Percentiles rank a stretch among this genome's conserved stretches.
phyloP scores from a whole-genome alignment of 495 filamentous ascomycete genomes.

The Penicillium samsonianum region DNA sequence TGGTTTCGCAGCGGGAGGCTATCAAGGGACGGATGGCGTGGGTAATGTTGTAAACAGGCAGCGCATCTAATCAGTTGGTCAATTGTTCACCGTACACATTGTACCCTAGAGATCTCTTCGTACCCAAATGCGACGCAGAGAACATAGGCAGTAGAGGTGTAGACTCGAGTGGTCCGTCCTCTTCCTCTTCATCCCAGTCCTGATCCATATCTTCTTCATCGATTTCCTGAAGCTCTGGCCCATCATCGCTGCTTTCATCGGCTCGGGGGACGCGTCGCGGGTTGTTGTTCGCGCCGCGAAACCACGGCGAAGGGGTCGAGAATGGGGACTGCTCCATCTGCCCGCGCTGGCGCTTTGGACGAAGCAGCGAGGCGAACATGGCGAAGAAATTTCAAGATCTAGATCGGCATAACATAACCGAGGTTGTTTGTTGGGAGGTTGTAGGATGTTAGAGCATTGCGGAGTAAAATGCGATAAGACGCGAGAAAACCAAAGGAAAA shows the following conservation, averaged over 20 bases:
- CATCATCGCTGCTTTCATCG: conserved; percentile 18
- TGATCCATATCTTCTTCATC: conserved; percentile 40
- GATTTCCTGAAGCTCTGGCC: conserved; percentile 40
- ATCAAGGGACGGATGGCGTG: conserved; percentile 85
- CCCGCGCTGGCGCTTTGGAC: conserved; percentile 41
- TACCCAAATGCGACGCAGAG: conserved; percentile 78
- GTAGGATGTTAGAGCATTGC: conserved; percentile 7
- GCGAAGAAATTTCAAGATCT: conserved; percentile 3
- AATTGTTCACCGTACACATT: conserved; percentile 13
- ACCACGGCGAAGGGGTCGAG: conserved; percentile 45
- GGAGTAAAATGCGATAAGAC: background rate
- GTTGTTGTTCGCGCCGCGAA: conserved; percentile 21
- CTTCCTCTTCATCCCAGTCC: conserved; percentile 48
- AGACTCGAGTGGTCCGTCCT: conserved; percentile 57
- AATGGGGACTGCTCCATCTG: conserved; percentile 50
- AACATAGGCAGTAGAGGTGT: conserved; percentile 78
- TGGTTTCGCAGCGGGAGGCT: conserved; percentile 81
- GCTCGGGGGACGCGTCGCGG: conserved; percentile 12
- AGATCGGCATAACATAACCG: conserved; percentile 21
- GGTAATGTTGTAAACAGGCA: conserved; percentile 88
- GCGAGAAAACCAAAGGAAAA: background rate
- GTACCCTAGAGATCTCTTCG: conserved; percentile 1
- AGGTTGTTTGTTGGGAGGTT: conserved; percentile 2
- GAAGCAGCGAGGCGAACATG: conserved; percentile 53
- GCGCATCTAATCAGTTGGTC: conserved; percentile 50